Conservation (phyloP, 176 grass and related monocot genomes). For the Tillandsia fasciculata region DNA sequence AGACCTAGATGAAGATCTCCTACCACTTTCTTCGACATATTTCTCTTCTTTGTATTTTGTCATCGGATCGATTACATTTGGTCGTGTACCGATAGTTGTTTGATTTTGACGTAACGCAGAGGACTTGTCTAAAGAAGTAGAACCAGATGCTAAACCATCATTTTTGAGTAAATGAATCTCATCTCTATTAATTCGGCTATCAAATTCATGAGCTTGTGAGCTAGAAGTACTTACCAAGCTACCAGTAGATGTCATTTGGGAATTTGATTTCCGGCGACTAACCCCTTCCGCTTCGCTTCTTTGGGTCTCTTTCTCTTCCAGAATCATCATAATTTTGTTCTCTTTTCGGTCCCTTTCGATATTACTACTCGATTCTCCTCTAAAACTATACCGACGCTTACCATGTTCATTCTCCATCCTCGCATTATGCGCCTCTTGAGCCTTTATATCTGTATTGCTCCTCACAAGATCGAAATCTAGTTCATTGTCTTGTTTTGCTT, state of each 20-base stretch:
- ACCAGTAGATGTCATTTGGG: conserved; percentile 21
- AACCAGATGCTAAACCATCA: conserved; percentile 53
- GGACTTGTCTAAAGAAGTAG: conserved; percentile 63
- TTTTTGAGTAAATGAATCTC: conserved; percentile 30
- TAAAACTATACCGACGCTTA: conserved; percentile 24
- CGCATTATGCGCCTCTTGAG: conserved; percentile 21
- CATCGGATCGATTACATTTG: conserved; percentile 1
- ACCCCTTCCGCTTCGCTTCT: conserved; percentile 1
- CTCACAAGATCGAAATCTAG: conserved; percentile 17
- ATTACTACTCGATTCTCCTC: conserved; percentile 23
- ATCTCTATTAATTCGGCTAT: too few relatives aligned
- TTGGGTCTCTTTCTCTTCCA: conserved; percentile 8
- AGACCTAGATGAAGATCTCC: conserved; percentile 42
- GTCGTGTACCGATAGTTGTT: neutral
- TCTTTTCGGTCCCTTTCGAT: conserved; percentile 5
- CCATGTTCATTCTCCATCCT: conserved; percentile 17
- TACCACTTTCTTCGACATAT: conserved; percentile 30
- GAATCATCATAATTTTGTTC: conserved; percentile 16
- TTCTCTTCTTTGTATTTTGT: conserved; percentile 30
- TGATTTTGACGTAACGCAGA: conserved; percentile 36
- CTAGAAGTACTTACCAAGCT: conserved; percentile 32
- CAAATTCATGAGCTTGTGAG: conserved; percentile 6
- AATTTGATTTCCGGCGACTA: conserved; percentile 24
- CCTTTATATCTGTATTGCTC: conserved; percentile 11
- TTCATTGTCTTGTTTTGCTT: conserved; percentile 12